Evolutionary conservation across 2,329 filamentous ascomycete genomes (phyloP).

Genomic region (Colletotrichum sp.): DNA sequence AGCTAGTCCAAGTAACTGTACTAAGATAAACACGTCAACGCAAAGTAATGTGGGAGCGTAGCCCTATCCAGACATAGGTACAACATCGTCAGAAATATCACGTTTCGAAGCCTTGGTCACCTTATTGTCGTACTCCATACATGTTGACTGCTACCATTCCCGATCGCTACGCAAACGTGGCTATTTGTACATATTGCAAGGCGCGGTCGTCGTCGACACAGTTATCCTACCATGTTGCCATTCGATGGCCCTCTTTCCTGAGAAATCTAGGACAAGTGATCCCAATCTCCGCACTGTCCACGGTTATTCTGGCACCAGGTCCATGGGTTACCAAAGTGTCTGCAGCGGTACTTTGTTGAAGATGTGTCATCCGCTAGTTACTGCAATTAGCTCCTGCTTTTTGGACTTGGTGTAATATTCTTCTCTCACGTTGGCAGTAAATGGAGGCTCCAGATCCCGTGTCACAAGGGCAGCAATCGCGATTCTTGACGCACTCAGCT

Average conservation of each 20-base stretch:
- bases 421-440: neutral
- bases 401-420: fast-evolving
- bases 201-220: neutral
- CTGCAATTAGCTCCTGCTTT: fast-evolving
- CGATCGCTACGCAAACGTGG: neutral
- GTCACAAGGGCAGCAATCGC: neutral
- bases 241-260: fast-evolving
- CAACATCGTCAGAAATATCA: fast-evolving
- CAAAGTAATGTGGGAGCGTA: too few relatives aligned
- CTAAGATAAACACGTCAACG: too few relatives aligned
- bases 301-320: neutral
- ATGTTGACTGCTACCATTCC: neutral
- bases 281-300: neutral
- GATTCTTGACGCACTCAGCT: neutral
- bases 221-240: too few relatives aligned
- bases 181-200: neutral
- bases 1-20: too few relatives aligned
- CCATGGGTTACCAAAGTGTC: neutral
- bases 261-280: neutral
- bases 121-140: fast-evolving
- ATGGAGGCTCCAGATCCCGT: neutral
- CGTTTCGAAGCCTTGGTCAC: neutral
- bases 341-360: neutral
- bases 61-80: neutral
- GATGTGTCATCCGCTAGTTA: neutral